Conservation (phyloP, 208 protist species). For the Borovskyia barvae region DNA sequence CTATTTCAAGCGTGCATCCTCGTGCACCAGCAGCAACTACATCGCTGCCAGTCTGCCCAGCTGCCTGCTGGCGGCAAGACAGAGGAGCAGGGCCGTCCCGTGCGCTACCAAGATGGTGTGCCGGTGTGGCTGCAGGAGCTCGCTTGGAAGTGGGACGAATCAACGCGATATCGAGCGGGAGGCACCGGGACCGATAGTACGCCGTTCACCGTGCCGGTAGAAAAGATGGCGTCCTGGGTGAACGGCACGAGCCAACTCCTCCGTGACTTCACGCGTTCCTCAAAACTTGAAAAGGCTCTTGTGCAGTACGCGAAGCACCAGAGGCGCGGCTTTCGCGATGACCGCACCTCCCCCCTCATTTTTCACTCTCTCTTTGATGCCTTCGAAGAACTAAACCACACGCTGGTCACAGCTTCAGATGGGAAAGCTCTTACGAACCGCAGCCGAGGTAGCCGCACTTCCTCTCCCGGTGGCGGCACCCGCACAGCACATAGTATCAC, state of each 20-base stretch:
- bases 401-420: no score
- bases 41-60: not conserved
- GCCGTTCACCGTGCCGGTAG: not conserved
- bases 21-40: no score
- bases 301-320: no score
- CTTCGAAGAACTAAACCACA: no score
- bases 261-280: slow-evolving; percentile 4
- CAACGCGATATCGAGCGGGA: not conserved
- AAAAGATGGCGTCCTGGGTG: slow-evolving; percentile 13
- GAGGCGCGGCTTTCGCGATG: no score
- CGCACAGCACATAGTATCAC: not conserved
- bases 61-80: not conserved
- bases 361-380: no score
- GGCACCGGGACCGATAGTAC: no score
- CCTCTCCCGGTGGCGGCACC: no score
- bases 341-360: no score
- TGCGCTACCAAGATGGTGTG: slow-evolving; percentile 31
- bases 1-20: not conserved
- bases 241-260: slow-evolving; percentile 4
- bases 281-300: slow-evolving; percentile 10
- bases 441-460: no score
- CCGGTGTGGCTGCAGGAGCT: slow-evolving; percentile 60
- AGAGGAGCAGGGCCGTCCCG: no score
- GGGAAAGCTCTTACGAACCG: not conserved
- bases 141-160: slow-evolving; percentile 28